These are phyloP conservation scores for Posidonia oceanica DNA, from an alignment of 116 monocot species.

Conservation along the genomic window DNA sequence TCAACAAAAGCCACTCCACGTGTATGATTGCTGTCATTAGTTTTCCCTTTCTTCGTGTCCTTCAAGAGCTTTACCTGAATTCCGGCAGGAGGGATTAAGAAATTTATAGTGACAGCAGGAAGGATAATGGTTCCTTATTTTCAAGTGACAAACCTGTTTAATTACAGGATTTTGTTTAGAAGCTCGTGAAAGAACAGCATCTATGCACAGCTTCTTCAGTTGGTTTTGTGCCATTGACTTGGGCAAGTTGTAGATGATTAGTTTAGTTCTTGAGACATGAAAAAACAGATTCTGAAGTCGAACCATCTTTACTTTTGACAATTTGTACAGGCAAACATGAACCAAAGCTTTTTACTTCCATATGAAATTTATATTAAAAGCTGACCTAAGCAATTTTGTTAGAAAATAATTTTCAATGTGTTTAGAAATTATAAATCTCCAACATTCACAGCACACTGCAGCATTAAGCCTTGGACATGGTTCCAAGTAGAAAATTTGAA, in stretches of 20 bases:
- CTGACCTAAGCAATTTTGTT: not conserved
- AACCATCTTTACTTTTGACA: constrained; percentile 56
- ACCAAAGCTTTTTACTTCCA: too few relatives aligned
- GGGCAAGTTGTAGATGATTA: constrained; percentile 87
- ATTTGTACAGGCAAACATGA: constrained; percentile 22
- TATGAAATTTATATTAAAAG: too few relatives aligned
- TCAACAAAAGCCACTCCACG: constrained; percentile 95
- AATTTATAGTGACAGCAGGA: not conserved
- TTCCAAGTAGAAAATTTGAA: too few relatives aligned
- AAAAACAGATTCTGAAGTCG: constrained; percentile 74
- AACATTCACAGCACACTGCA: too few relatives aligned
- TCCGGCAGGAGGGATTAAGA: not conserved
- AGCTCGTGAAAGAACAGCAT: constrained; percentile 80
- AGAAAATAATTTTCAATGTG: not conserved
- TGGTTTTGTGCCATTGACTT: constrained; percentile 64
- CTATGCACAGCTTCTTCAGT: constrained; percentile 62
- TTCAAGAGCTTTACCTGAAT: constrained; percentile 85
- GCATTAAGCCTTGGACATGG: too few relatives aligned
- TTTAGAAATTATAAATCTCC: too few relatives aligned
- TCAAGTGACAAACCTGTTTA: constrained; percentile 37
- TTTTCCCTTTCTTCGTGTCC: constrained; percentile 57
- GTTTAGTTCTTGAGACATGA: constrained; percentile 84
- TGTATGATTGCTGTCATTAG: constrained; percentile 22
- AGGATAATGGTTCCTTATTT: not conserved
- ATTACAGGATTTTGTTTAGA: constrained; percentile 84